phyloP scores from a whole-genome alignment of 23 red algal genomes.

The Agarophyton chilense region DNA sequence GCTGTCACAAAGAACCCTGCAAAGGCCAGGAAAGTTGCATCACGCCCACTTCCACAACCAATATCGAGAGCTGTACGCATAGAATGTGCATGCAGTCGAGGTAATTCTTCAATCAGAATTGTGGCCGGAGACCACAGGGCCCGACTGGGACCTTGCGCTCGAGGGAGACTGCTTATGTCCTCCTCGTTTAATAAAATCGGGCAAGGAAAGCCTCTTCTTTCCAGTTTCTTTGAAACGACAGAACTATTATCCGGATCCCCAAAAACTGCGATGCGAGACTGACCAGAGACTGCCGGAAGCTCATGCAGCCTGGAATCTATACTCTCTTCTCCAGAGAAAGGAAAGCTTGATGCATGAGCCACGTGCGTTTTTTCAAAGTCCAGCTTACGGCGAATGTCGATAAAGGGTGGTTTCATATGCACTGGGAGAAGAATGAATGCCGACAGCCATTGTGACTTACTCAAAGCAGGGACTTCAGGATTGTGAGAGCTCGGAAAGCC shows the following conservation, averaged over 20 bases:
- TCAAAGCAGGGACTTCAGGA: not conserved
- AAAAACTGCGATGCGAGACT: not conserved
- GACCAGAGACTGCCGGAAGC: not conserved
- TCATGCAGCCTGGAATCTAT: not conserved
- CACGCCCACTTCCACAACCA: constrained; percentile 56
- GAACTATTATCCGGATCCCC: not conserved
- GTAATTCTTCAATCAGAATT: constrained; percentile 3
- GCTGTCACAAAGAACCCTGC: constrained; percentile 35
- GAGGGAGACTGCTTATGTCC: not conserved
- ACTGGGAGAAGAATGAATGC: not conserved
- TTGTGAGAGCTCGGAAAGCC: not conserved
- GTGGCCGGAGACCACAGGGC: constrained; percentile 37
- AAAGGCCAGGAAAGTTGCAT: constrained; percentile 22
- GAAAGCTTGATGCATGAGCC: constrained; percentile 13
- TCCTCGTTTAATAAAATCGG: not conserved
- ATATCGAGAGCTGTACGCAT: constrained; percentile 53
- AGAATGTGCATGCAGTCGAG: not conserved
- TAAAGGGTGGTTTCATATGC: not conserved
- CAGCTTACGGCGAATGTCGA: not conserved
- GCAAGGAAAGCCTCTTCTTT: not conserved
- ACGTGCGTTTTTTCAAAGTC: not conserved
- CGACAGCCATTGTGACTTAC: constrained; percentile 15
- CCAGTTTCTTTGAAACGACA: not conserved
- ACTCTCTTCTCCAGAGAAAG: not conserved
- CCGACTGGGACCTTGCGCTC: not conserved